Conservation (phyloP, 2,329 filamentous ascomycete genomes). For the Phialophora expanda region DNA sequence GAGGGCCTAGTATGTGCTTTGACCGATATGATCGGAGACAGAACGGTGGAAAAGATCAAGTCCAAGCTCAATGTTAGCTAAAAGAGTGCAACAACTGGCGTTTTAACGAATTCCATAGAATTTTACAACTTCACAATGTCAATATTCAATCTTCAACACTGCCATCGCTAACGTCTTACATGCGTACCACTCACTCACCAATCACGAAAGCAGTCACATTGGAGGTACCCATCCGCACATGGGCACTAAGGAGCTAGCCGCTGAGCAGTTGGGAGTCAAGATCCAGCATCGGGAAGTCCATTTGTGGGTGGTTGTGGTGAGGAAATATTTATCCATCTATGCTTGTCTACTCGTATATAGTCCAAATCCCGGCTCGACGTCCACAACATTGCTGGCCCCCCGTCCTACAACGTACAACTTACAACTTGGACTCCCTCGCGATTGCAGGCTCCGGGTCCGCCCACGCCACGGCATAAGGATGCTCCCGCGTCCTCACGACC, state of each 20-base stretch:
- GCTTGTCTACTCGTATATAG: neutral
- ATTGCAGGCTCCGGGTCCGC: constrained; percentile 10
- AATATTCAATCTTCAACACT: constrained; percentile 1
- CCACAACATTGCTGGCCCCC: neutral
- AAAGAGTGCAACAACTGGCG: neutral
- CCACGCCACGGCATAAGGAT: constrained; percentile 50
- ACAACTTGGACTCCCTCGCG: constrained; percentile 25
- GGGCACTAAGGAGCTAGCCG: neutral
- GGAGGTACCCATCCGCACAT: too few species aligned
- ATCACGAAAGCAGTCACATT: too few species aligned
- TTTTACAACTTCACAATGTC: constrained; percentile 10
- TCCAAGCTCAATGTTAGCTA: neutral
- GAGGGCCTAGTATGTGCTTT: neutral
- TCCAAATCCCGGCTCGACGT: neutral
- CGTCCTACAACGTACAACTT: neutral
- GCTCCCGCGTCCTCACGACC: constrained; percentile 49
- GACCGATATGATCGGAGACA: neutral
- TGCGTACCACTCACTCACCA: too few species aligned
- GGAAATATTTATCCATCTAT: neutral
- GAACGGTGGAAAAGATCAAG: neutral
- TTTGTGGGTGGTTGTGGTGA: neutral
- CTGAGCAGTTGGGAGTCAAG: neutral
- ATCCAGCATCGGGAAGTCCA: neutral
- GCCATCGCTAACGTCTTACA: too few species aligned
- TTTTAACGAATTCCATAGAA: constrained; percentile 16